Evolutionary conservation across 306 rosid species (phyloP), one percentile per base, ranked within the genome.

Genomic region (Herpetospermum pedunculosum): DNA sequence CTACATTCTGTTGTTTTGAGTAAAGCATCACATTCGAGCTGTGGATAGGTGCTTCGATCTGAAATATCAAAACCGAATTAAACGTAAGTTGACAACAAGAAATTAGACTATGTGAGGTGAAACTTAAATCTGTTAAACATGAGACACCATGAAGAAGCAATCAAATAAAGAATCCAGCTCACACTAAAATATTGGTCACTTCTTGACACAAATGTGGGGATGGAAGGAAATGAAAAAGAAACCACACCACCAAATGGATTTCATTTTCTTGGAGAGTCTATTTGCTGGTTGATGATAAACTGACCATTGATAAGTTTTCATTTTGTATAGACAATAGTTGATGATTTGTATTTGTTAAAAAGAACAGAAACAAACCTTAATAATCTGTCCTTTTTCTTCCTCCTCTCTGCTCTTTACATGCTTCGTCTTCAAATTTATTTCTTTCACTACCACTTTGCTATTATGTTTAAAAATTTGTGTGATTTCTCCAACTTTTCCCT

Each of bases 1-100:
- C 90, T 54, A 91, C 91, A 26, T 94, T 81, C 82, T 94, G 83
- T 55, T 94, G 97, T 75, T 91, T 89, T 0, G 97, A 94, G 86
- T 91, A 94, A 26, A 89, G 91, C 99, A 94, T 94, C 85, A 94
- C 92, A 77, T 94, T 94, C 43, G 99, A 94, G 83, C 99, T 94
- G 84, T 94, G 99, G 75, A 94, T 81, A 5, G 97, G 88, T 13
- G 81, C 97, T 87, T 94, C 96, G 30, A 94, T 67, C 99, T 94
- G 86, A 21, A 80, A 86, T 25, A 43, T 52, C 49, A 21, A 0
- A 52, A 72, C 16, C 38, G 28, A 32, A 26, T 5, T 3, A 28
- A 21, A 69, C 6, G 55, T 19, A 47, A 69, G 70, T 69, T 18
- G n/a, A 69, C 23, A 70, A n/a, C 3, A 18, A 46, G 40, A 49